Percentiles rank a stretch among this genome's conserved stretches.
These are phyloP conservation scores for Spathaspora sp. DNA, from an alignment of 1,139 yeast genomes.

Conservation along the genomic window DNA sequence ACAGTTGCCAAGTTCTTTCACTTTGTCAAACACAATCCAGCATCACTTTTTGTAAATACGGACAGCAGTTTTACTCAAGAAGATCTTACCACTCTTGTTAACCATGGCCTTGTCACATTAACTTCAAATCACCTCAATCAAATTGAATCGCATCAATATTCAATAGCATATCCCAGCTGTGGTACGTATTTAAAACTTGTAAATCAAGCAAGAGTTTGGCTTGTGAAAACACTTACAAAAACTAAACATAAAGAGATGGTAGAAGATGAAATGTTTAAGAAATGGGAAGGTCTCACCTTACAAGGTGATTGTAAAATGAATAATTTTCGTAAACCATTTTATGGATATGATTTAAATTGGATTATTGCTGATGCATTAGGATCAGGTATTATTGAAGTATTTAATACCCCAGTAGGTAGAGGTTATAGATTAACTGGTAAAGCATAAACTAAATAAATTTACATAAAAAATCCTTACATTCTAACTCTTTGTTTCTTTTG, in stretches of 20 bases:
- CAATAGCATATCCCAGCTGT: slow-evolving; percentile 60
- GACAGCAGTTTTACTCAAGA: slow-evolving; percentile 24
- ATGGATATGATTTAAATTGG: slow-evolving; percentile 65
- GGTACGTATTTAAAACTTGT: slow-evolving; percentile 56
- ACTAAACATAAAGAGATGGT: slow-evolving; percentile 52
- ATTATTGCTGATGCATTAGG: slow-evolving; percentile 65
- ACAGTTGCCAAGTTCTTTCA: slow-evolving; percentile 20
- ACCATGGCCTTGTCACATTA: slow-evolving; percentile 56
- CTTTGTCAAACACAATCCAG: slow-evolving; percentile 28
- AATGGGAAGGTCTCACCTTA: slow-evolving; percentile 46
- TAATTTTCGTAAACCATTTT: slow-evolving; percentile 53
- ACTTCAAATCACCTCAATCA: slow-evolving; percentile 51
- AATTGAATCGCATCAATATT: slow-evolving; percentile 42
- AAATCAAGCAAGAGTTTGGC: slow-evolving; percentile 49
- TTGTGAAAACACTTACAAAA: slow-evolving; percentile 43
- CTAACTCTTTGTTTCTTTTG: slow-evolving; percentile 43
- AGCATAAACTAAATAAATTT: slow-evolving; percentile 14
- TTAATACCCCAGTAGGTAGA: slow-evolving; percentile 67
- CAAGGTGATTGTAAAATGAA: slow-evolving; percentile 36
- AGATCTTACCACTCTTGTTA: slow-evolving; percentile 39
- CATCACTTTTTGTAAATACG: slow-evolving; percentile 28
- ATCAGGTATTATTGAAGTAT: slow-evolving; percentile 66
- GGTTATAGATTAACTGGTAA: slow-evolving; percentile 66
- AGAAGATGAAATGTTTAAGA: slow-evolving; percentile 47
- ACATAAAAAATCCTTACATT: slow-evolving; percentile 22